phyloP scores from a whole-genome alignment of 2,329 filamentous ascomycete species.

The Nakataea oryzae region DNA sequence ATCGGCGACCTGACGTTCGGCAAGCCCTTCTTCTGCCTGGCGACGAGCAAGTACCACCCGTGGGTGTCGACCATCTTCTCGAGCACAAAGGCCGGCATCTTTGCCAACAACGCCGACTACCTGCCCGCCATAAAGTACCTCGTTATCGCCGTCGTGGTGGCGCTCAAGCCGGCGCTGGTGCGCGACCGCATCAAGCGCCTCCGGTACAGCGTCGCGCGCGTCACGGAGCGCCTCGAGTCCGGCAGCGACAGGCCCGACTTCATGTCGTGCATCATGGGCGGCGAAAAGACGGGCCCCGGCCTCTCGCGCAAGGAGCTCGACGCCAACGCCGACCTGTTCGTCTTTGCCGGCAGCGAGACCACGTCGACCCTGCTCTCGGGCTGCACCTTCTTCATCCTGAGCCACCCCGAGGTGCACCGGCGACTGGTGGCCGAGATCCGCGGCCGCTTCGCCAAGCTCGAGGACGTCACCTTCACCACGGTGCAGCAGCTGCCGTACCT shows the following conservation, averaged over 20 bases:
- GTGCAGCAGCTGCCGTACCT: slow-evolving; percentile 19
- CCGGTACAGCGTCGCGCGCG: not conserved
- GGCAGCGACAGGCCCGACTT: slow-evolving; percentile 7
- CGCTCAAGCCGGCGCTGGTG: not conserved
- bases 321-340: slow-evolving; percentile 13
- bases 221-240: slow-evolving; percentile 1
- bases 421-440: slow-evolving; percentile 30
- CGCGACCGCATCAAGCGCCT: not conserved
- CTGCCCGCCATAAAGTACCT: not conserved
- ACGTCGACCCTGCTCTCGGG: slow-evolving; percentile 34
- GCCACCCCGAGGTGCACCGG: slow-evolving; percentile 21
- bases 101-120: slow-evolving; percentile 4
- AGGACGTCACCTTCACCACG: slow-evolving; percentile 19
- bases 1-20: slow-evolving; percentile 21
- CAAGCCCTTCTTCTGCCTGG: slow-evolving; percentile 18
- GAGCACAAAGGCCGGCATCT: slow-evolving; percentile 15
- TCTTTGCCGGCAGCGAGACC: slow-evolving; percentile 39
- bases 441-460: slow-evolving; percentile 22
- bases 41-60: slow-evolving; percentile 13
- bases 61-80: not conserved
- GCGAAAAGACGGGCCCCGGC: not conserved
- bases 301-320: not conserved
- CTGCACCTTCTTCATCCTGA: slow-evolving; percentile 26
- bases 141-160: not conserved
- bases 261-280: slow-evolving; percentile 6